A percentile compares a stretch with the other conserved stretches of the same genome.
phyloP scores from a whole-genome alignment of 2,329 filamentous ascomycete species.

The Amauroascus verrucosus region DNA sequence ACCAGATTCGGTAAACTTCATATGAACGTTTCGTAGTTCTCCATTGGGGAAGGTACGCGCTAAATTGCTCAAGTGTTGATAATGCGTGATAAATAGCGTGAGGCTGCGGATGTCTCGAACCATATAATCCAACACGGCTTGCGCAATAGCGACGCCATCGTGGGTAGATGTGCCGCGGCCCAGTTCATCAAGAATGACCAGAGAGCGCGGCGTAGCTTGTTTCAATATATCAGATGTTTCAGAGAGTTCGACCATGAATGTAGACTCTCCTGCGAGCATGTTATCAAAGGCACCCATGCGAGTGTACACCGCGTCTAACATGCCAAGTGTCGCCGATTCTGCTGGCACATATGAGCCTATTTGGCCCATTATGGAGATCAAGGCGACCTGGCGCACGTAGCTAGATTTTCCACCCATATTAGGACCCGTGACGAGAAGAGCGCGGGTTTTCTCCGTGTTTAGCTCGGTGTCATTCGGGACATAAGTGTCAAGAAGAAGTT shows the following conservation, averaged over 20 bases:
- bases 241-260: conserved; percentile 95
- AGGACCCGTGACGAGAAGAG: conserved; percentile 84
- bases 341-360: conserved; percentile 92
- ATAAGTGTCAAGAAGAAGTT: conserved; percentile 72
- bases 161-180: conserved; percentile 89
- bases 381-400: conserved; percentile 83
- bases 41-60: conserved; percentile 55
- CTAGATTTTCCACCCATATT: conserved; percentile 99
- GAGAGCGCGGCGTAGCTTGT: conserved; percentile 68
- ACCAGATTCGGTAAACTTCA: conserved; percentile 62
- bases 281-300: conserved; percentile 96
- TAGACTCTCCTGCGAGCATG: conserved; percentile 85
- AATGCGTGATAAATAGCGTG: conserved; percentile 95
- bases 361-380: conserved; percentile 88
- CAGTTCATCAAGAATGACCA: conserved; percentile 90
- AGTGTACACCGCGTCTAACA: conserved; percentile 85
- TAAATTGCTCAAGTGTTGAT: conserved; percentile 72
- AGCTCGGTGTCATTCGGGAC: conserved; percentile 81
- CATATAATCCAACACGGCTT: conserved; percentile 78
- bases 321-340: conserved; percentile 59
- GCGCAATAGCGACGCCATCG: conserved; percentile 90
- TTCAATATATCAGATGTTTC: conserved; percentile 89
- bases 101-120: conserved; percentile 63
- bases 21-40: conserved; percentile 78
- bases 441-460: conserved; percentile 54